These are phyloP conservation scores for Alternaria sp. DNA, from an alignment of 2,329 filamentous ascomycete genomes.

Conservation along the genomic window DNA sequence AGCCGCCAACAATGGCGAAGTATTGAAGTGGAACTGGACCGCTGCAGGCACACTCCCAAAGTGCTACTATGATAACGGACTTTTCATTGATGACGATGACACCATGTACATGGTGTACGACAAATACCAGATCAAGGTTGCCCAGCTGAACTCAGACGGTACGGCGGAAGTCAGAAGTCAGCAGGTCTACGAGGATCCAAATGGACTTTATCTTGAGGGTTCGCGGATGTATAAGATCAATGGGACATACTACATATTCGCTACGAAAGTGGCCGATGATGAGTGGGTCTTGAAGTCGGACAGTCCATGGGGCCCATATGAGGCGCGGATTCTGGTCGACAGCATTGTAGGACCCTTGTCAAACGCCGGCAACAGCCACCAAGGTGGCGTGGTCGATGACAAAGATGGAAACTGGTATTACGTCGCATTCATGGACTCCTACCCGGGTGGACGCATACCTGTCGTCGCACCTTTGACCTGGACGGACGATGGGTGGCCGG, in stretches of 20 bases:
- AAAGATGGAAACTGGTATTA: constrained; percentile 66
- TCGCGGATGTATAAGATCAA: constrained; percentile 66
- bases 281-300: constrained; percentile 62
- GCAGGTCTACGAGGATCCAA: constrained; percentile 55
- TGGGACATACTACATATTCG: constrained; percentile 64
- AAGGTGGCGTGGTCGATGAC: constrained; percentile 65
- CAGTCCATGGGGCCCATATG: constrained; percentile 64
- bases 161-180: constrained; percentile 57
- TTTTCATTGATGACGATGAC: constrained; percentile 67
- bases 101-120: constrained; percentile 67
- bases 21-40: constrained; percentile 52
- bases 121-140: constrained; percentile 59
- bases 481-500: constrained; percentile 62
- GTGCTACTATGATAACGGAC: constrained; percentile 67
- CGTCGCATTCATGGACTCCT: constrained; percentile 65
- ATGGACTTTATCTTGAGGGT: constrained; percentile 59
- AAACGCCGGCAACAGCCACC: constrained; percentile 60
- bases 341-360: constrained; percentile 56
- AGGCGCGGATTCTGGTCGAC: constrained; percentile 56
- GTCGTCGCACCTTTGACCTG: constrained; percentile 65
- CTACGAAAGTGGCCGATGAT: constrained; percentile 57
- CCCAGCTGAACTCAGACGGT: constrained; percentile 61
- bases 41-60: constrained; percentile 49
- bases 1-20: constrained; percentile 41
- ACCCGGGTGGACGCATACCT: constrained; percentile 65